Evolutionary conservation across 768 basidiomycete genomes (phyloP), one percentile per base, ranked within the genome.

Genomic region (Megacollybia marginata): DNA sequence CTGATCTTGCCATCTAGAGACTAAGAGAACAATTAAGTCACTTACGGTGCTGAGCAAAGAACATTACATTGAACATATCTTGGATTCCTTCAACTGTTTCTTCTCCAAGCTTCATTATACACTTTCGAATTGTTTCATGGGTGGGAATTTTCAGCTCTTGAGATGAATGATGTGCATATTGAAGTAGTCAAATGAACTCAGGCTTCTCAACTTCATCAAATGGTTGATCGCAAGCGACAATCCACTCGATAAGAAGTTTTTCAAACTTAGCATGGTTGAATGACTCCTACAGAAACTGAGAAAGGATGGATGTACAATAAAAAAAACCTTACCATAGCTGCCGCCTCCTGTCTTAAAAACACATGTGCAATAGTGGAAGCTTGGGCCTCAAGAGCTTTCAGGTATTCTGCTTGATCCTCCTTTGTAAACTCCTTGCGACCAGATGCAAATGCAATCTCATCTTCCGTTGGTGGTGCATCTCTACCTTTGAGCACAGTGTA

Each of bases 181-280:
- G 13, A 13, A 40, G 13, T 13, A 40, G 8, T 5, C 8, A 8
- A 40, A 40, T 8, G 8, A 40, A 40, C 23, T 28, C 23, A 28
- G 23, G 23, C 23, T 28, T 28, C 23, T 28, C 23, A 28, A 28
- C 23, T 28, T 40, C 8, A 8, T 13, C 16, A 18, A 40, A 40
- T 40, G 38, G 38, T 40, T 40, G 38, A 18, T 40, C 38, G 5
- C 15, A 40, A 15, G 38, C 13, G 5, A 40, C 38, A 40, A 40
- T 40, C 38, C 38, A 40, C 2, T 40, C 8, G 18, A 18, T 8
- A 2, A 40, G 38, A 18, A 40, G 18, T 4, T 18, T 2, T 28
- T 48, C 47, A 40, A 36, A 48, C 15, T 36, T 48, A 4, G 47
- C 47, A 36, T 48, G 47, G 15, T 48, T 33, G 12, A 33, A 48